Percentiles rank a stretch among this genome's conserved stretches.
These are phyloP conservation scores for Ceratobasidium sp. DNA, from an alignment of 1,284 basidiomycete species.

Conservation along the genomic window DNA sequence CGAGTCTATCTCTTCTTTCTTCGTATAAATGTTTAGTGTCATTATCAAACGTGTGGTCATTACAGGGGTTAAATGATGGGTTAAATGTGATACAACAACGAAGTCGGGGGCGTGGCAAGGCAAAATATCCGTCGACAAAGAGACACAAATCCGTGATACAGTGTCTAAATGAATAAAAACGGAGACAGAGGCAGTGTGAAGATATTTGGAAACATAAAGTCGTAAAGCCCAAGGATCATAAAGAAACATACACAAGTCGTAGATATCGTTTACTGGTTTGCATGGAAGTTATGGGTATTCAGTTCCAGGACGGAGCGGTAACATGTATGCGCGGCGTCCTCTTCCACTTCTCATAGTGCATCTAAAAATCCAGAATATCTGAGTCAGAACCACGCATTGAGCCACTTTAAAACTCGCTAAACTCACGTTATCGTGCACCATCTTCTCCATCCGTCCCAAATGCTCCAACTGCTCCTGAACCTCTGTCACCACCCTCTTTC, in stretches of 20 bases:
- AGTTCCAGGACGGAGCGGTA: conserved; percentile 6
- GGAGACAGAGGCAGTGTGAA: background rate
- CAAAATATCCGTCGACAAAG: background rate
- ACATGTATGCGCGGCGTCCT: conserved; percentile 41
- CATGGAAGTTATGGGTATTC: no score
- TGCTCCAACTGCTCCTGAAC: conserved; percentile 21
- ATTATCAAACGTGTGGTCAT: no score
- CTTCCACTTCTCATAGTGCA: conserved; percentile 39
- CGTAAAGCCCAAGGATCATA: no score
- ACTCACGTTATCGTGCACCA: conserved; percentile 39
- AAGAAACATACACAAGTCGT: no score
- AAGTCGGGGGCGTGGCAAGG: background rate
- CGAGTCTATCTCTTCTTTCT: no score
- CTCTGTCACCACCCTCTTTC: conserved; percentile 2
- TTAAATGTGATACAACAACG: background rate
- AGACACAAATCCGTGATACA: conserved; percentile 14
- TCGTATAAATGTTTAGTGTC: no score
- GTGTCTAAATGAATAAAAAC: conserved; percentile 4
- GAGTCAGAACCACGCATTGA: background rate
- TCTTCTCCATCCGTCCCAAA: conserved; percentile 41
- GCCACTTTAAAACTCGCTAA: no score
- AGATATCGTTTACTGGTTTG: no score
- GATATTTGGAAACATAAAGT: no score
- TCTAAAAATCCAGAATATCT: background rate
- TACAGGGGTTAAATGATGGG: no score